Evolutionary conservation across 1,284 basidiomycete species (phyloP), one percentile per base, ranked within the genome.

Genomic region (Cutaneotrichosporon dermatis): DNA sequence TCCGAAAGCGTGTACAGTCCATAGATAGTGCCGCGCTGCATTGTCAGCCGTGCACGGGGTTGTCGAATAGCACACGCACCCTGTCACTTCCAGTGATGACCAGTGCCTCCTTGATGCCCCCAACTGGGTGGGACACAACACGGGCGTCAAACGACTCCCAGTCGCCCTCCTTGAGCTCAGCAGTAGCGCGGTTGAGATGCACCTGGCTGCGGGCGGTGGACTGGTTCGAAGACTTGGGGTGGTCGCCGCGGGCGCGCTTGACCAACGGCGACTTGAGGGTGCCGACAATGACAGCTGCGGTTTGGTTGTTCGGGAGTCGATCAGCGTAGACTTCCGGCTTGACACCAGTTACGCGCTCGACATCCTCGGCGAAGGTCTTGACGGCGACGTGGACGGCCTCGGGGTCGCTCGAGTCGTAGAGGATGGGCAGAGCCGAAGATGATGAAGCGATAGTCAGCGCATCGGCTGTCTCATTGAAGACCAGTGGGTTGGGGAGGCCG

Each of bases 1-100:
- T 88, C 87, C 6, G 85, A 85, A 58, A 85, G 83, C 64, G 86
- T 85, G 69, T 88, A 88, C 37, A 88, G 64, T 5, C 81, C 86
- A 67, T 80, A 88, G 37, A 88, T 87, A 0, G 85, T 83, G 4
- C 75, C 74, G 36, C 67, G 61, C 62, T 69, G 53, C 25, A 25
- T 33, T 16, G 37, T 13, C 9, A 55, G 44, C 37, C 13, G 39
- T 33, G 25, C 25, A 25, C 25, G 25, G 25, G 25, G 25, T 25
- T 25, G 25, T 25, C 25, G 25, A 25, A 25, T 25, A 25, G 25
- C 25, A 25, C 25, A 40, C 50, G 49, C 84, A 78, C 71, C 84
- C 48, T 86, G 75, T 87, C 86, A 0, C 84, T 79, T 6, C 86
- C 86, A 58, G 85, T 81, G 44, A 88, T 81, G 36, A 87, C 82